Base-by-base conservation (phyloP, 2,329 filamentous ascomycete genomes). In the Periconia macrospinosa region DNA sequence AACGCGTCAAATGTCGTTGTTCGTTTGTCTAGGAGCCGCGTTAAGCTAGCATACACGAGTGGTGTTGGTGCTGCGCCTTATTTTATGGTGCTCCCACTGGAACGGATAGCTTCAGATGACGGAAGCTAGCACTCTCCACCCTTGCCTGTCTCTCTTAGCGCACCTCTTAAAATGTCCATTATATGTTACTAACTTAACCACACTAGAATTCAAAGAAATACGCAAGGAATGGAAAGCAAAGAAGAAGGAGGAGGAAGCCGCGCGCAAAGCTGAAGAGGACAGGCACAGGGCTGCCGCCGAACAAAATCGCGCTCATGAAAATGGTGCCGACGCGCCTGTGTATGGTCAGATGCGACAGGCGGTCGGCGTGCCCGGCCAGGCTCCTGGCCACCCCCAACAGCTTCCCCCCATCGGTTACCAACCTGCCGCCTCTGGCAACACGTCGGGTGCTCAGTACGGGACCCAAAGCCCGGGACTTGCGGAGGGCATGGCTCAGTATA, bases 221-320 rank as follows among this genome's bases (percentile, higher is more conserved):
- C 90, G 94, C 59, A 97, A 97, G 73, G 93, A 97, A 71, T 99
- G 94, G 94, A 99, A 97, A 80, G 90, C 91, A 40, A 91, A 94
- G 69, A 97, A 97, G 85, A 99, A 99, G 90, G 94, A 97, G 74
- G 93, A 97, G 67, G 93, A 97, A 62, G 88, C 88, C 48, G 83
- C 86, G 65, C 90, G 92, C 69, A 97, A 97, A 80, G 89, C 89
- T 13, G 91, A 92, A 10, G 93, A 97, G 60, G 92, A 97, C 70
- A 83, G 88, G 60, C 83, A 87, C 58, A 89, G 92, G 52, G 87
- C 86, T 74, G 83, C 84, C 30, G 86, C 81, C 53, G 80, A 69
- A 37, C 66, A 70, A 53, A 60, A 77, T 10, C 83, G 62, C 71
- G 81, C 83, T 47, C 82, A 83, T 45, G 76, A 80, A 23, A 84